A percentile compares a stretch with the other conserved stretches of the same genome.
phyloP scores from a whole-genome alignment of 164 flowering plant species.

The Chimonanthus salicifolius region DNA sequence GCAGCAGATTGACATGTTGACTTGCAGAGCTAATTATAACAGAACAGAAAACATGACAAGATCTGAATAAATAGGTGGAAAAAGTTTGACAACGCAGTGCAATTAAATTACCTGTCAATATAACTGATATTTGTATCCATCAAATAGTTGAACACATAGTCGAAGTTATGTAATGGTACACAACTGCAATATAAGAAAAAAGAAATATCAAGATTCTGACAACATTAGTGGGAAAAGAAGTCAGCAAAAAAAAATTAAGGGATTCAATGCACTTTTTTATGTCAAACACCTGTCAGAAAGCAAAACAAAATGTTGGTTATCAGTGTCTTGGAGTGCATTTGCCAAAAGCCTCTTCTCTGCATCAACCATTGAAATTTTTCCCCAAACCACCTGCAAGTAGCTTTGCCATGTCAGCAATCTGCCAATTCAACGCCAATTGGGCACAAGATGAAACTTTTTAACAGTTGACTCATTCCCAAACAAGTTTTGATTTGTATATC shows the following conservation, averaged over 20 bases:
- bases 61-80: background rate
- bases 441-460: background rate
- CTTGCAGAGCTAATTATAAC: background rate
- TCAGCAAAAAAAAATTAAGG: background rate
- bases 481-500: background rate
- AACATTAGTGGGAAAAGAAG: slow-evolving; percentile 1
- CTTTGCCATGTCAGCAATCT: background rate
- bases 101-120: slow-evolving; percentile 67
- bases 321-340: slow-evolving; percentile 69
- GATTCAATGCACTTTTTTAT: background rate
- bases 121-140: slow-evolving; percentile 87
- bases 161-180: slow-evolving; percentile 81
- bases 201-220: background rate
- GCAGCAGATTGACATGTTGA: background rate
- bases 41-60: background rate
- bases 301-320: slow-evolving; percentile 85
- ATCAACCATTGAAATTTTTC: slow-evolving; percentile 92
- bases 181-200: slow-evolving; percentile 56
- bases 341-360: slow-evolving; percentile 86
- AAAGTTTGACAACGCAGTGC: background rate
- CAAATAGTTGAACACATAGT: slow-evolving; percentile 82
- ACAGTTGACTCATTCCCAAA: background rate
- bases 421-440: background rate
- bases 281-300: slow-evolving; percentile 81
- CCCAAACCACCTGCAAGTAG: slow-evolving; percentile 78